Evolutionary conservation across 2,329 filamentous ascomycete species (phyloP).

Genomic region (Colletotrichum tropicale): DNA sequence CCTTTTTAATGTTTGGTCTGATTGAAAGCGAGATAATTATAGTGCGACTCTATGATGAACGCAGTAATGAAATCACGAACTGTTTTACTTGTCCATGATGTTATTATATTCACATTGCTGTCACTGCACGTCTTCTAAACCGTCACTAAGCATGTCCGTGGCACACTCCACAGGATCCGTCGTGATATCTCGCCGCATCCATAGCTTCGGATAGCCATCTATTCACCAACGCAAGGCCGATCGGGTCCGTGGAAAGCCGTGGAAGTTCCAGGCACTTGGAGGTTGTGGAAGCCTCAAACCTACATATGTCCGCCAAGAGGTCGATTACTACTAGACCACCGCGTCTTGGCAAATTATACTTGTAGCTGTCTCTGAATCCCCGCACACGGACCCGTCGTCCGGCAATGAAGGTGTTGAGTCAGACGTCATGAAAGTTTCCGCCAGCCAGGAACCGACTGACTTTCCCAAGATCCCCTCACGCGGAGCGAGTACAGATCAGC

Average conservation of each 20-base stretch:
- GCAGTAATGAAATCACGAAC: not conserved
- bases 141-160: accelerated
- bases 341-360: not conserved
- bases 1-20: not conserved
- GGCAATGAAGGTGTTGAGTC: not conserved
- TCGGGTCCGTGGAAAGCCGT: not conserved
- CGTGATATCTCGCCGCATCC: not conserved
- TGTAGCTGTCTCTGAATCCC: not conserved
- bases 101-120: not conserved
- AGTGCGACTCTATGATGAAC: not conserved
- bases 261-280: not conserved
- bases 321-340: not conserved
- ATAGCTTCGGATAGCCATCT: not conserved
- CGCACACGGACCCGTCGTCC: not conserved
- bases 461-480: not conserved
- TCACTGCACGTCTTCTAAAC: not conserved
- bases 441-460: not conserved
- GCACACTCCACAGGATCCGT: not conserved
- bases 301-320: not conserved
- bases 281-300: not conserved
- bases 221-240: not conserved
- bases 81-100: not conserved
- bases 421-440: not conserved
- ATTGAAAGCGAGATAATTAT: not conserved
- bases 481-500: not conserved